Evolutionary conservation across 192 early-diverging fungal genomes (phyloP).

Genomic region (Linnemannia zychae): DNA sequence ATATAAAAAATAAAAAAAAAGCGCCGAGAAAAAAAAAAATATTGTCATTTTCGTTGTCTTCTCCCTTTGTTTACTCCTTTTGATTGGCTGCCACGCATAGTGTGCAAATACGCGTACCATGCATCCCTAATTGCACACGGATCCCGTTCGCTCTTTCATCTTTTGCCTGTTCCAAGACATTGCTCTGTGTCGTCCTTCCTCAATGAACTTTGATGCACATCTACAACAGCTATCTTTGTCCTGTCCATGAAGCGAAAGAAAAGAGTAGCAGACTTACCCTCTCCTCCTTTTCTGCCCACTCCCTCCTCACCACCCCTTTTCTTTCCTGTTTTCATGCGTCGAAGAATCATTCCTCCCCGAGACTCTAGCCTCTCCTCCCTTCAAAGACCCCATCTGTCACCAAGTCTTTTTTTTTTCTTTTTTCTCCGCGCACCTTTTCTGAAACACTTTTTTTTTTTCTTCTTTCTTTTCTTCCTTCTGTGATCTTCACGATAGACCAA

Average conservation of each 20-base stretch:
- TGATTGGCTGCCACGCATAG: not conserved
- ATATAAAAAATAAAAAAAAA: not conserved
- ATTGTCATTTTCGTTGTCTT: not conserved
- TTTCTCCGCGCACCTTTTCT: not conserved
- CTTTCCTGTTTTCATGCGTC: not conserved
- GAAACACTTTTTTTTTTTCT: not conserved
- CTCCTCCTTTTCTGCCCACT: not conserved
- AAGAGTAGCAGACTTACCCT: not conserved
- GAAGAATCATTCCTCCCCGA: not conserved
- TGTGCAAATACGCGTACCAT: not conserved
- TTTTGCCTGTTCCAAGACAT: conserved; percentile 1
- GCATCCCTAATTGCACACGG: not conserved
- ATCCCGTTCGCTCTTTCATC: not conserved
- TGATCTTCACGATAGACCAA: not conserved
- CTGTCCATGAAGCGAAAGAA: not conserved
- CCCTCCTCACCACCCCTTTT: not conserved
- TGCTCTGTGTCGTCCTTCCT: not conserved
- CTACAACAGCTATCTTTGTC: too few species aligned
- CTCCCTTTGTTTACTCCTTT: not conserved
- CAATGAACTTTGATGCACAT: too few species aligned
- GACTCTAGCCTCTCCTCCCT: too few species aligned
- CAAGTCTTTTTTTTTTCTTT: not conserved
- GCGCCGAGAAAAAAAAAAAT: conserved; percentile 1
- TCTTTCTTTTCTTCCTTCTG: not conserved
- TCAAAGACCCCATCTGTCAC: not conserved